phyloP scores from a whole-genome alignment of 805 yeast genomes.

The Cyberlindnera xishuangbannaensis region DNA sequence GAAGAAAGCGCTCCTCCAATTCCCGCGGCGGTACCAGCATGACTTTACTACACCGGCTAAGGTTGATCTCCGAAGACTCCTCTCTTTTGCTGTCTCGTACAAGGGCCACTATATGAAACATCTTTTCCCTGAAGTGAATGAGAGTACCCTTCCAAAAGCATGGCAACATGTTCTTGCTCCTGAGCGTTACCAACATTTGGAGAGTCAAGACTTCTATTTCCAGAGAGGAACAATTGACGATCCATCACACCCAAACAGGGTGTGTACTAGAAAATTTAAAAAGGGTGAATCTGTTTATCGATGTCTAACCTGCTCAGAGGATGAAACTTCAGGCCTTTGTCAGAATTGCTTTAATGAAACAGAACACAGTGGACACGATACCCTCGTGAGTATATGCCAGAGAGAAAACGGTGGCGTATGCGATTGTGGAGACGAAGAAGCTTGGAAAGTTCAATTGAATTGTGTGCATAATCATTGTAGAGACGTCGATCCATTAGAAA shows the following conservation, averaged over 20 bases:
- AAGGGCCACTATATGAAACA: slow-evolving; percentile 34
- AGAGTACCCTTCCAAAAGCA: slow-evolving; percentile 16
- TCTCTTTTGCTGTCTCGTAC: slow-evolving; percentile 38
- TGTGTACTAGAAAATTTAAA: slow-evolving; percentile 67
- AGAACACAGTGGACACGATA: slow-evolving; percentile 68
- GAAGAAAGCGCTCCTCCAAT: slow-evolving; percentile 31
- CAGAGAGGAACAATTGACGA: slow-evolving; percentile 15
- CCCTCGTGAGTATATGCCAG: slow-evolving; percentile 55
- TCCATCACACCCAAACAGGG: slow-evolving; percentile 51
- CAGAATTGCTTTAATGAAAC: slow-evolving; percentile 65
- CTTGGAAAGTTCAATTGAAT: slow-evolving; percentile 53
- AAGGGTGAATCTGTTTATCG: slow-evolving; percentile 80
- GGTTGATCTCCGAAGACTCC: slow-evolving; percentile 33
- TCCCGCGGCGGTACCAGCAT: slow-evolving; percentile 32
- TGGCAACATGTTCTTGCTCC: slow-evolving; percentile 21
- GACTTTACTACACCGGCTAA: slow-evolving; percentile 27
- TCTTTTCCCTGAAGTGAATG: slow-evolving; percentile 31
- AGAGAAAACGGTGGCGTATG: slow-evolving; percentile 54
- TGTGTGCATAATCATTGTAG: slow-evolving; percentile 39
- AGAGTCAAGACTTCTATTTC: slow-evolving; percentile 18
- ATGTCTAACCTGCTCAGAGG: slow-evolving; percentile 70
- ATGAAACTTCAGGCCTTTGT: slow-evolving; percentile 83
- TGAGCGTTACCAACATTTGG: slow-evolving; percentile 22
- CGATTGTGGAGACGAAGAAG: slow-evolving; percentile 87
- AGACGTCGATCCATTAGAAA: slow-evolving; percentile 19